Evolutionary conservation across 2,329 filamentous ascomycete species (phyloP).

Genomic region (Pyrenophora teres): DNA sequence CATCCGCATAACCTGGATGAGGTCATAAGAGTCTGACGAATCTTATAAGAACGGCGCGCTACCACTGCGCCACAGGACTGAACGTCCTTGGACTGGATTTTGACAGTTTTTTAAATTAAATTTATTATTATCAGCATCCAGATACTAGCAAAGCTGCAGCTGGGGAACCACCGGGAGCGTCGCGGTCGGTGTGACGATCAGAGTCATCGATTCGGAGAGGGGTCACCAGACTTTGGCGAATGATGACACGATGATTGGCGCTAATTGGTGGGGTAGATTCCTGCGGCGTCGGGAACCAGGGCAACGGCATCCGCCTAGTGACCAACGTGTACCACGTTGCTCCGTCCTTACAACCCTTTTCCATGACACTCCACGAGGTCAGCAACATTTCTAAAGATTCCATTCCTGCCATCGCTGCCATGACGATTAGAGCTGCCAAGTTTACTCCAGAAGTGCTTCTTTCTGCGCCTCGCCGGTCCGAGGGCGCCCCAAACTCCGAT

Average conservation of each 20-base stretch:
- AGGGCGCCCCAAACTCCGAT: constrained; percentile 70
- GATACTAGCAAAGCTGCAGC: neutral
- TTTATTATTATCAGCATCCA: neutral
- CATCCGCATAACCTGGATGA: constrained; percentile 51
- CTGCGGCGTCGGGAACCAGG: constrained; percentile 9
- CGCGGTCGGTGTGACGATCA: neutral
- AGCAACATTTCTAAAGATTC: neutral
- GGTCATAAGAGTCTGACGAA: constrained; percentile 44
- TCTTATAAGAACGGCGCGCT: constrained; percentile 56
- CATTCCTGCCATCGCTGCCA: constrained; percentile 41
- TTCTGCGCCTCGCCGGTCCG: constrained; percentile 72
- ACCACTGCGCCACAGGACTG: constrained; percentile 55
- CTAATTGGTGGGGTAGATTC: constrained; percentile 8
- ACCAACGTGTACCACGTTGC: constrained; percentile 12
- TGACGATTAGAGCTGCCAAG: constrained; percentile 72
- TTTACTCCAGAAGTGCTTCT: constrained; percentile 80
- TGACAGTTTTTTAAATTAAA: constrained; percentile 8
- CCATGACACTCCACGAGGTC: neutral
- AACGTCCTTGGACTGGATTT: constrained; percentile 23
- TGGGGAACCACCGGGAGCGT: too few relatives aligned
- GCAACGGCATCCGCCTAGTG: constrained; percentile 21
- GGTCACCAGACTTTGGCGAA: constrained; percentile 12
- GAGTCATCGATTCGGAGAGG: constrained; percentile 2
- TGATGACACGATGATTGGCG: constrained; percentile 12
- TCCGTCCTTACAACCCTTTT: neutral